Conservation (phyloP, 345 rosid genomes). For the Carallia brachiata region DNA sequence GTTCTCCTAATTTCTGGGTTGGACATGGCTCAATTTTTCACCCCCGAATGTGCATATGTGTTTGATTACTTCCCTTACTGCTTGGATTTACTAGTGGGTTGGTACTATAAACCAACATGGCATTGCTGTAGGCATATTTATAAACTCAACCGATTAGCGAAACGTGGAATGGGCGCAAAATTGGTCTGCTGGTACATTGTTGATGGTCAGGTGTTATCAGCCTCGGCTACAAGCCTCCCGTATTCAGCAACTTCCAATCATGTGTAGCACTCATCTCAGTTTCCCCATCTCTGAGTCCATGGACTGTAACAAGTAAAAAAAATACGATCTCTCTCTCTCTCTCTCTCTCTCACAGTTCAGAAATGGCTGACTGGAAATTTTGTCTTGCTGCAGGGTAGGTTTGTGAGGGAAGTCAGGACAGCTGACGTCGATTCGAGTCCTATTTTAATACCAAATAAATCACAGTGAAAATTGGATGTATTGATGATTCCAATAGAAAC, state of each 20-base stretch:
- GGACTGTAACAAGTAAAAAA: conserved; percentile 37
- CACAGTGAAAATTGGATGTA: too few species aligned
- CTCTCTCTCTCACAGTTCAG: not conserved
- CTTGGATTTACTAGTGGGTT: conserved; percentile 1
- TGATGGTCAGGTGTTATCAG: not conserved
- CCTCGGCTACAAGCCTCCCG: not conserved
- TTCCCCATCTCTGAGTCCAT: conserved; percentile 41
- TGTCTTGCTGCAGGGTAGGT: conserved; percentile 13
- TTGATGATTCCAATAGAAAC: too few species aligned
- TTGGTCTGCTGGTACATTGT: conserved; percentile 12
- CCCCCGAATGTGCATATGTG: not conserved
- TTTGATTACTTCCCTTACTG: conserved; percentile 3
- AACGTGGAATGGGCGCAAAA: not conserved
- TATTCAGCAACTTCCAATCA: not conserved
- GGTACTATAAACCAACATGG: not conserved
- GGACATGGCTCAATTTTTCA: not conserved
- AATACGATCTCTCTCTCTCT: not conserved
- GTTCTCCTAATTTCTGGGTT: not conserved
- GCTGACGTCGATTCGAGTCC: not conserved
- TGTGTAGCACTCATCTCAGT: conserved; percentile 31
- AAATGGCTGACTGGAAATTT: not conserved
- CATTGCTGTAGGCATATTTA: not conserved
- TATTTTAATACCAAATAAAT: too few species aligned
- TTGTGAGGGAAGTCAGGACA: conserved; percentile 27
- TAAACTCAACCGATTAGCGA: conserved; percentile 2